Conservation (phyloP, 2,329 filamentous ascomycete species). For the Pseudonectria buxi region DNA sequence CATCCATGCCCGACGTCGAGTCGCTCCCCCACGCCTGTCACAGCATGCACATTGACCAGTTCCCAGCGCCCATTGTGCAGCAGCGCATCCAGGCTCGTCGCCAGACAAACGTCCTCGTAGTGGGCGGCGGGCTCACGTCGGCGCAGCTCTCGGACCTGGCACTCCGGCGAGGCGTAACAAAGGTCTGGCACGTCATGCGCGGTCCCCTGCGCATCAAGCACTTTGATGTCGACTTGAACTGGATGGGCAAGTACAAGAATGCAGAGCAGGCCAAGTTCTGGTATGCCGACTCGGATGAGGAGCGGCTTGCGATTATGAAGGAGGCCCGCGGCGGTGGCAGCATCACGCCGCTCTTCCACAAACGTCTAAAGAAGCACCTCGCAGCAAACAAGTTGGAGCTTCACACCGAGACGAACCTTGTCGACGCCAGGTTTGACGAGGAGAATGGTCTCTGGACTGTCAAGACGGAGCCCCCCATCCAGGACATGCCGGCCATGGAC, state of each 20-base stretch:
- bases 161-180: constrained; percentile 56
- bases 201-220: constrained; percentile 57
- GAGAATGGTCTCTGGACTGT: constrained; percentile 32
- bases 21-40: constrained; percentile 47
- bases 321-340: constrained; percentile 68
- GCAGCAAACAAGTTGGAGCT: constrained; percentile 46
- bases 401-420: constrained; percentile 51
- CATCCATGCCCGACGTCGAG: constrained; percentile 23
- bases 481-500: constrained; percentile 49
- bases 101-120: constrained; percentile 59
- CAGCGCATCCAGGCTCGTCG: constrained; percentile 43
- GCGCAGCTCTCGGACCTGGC: constrained; percentile 66
- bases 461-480: constrained; percentile 45
- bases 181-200: constrained; percentile 66
- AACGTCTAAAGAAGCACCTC: constrained; percentile 57
- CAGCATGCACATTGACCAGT: constrained; percentile 54
- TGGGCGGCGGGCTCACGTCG: constrained; percentile 71
- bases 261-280: constrained; percentile 70
- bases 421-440: constrained; percentile 42
- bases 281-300: constrained; percentile 64
- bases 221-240: constrained; percentile 69
- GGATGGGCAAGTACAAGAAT: constrained; percentile 80
- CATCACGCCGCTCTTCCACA: constrained; percentile 62
- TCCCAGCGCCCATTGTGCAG: constrained; percentile 48
- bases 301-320: constrained; percentile 60